phyloP scores from a whole-genome alignment of 108 stramenopile species.

The Aureococcus anophagefferens region DNA sequence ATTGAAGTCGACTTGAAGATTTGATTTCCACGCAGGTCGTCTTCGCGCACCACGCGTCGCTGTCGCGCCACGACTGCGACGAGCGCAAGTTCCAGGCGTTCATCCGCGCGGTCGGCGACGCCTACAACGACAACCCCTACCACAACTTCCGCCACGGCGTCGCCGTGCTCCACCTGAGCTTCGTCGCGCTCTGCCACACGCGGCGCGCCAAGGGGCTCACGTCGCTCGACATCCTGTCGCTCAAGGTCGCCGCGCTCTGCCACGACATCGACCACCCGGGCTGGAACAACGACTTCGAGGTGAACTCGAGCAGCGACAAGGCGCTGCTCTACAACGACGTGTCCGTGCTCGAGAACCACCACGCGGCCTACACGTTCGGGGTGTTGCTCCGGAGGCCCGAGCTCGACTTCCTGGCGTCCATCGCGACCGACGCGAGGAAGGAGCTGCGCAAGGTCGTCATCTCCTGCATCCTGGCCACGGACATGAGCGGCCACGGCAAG shows the following conservation, averaged over 20 bases:
- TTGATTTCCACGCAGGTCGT: no score
- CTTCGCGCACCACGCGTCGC: no score
- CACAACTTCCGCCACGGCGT: constrained; percentile 53
- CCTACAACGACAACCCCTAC: constrained; percentile 33
- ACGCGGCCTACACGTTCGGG: constrained; percentile 43
- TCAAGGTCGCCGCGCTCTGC: constrained; percentile 38
- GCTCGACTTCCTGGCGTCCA: constrained; percentile 26
- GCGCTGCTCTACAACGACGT: constrained; percentile 57
- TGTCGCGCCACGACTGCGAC: no score
- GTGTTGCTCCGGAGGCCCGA: constrained; percentile 29
- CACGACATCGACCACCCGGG: constrained; percentile 66
- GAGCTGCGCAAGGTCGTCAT: constrained; percentile 32
- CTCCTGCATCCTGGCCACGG: constrained; percentile 32
- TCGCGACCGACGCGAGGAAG: constrained; percentile 26
- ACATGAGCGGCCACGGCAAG: constrained; percentile 31
- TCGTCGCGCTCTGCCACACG: constrained; percentile 25
- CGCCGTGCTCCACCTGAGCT: constrained; percentile 39
- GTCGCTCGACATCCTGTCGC: constrained; percentile 25
- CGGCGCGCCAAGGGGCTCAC: neutral
- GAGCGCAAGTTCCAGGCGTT: neutral
- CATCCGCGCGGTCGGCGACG: neutral
- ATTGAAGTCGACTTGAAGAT: no score
- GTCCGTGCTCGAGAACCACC: constrained; percentile 55
- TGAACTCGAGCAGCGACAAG: constrained; percentile 35
- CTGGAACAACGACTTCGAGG: constrained; percentile 47